These are phyloP conservation scores for Pilasporangium apinafurcum DNA, from an alignment of 352 stramenopile species.

Conservation along the genomic window DNA sequence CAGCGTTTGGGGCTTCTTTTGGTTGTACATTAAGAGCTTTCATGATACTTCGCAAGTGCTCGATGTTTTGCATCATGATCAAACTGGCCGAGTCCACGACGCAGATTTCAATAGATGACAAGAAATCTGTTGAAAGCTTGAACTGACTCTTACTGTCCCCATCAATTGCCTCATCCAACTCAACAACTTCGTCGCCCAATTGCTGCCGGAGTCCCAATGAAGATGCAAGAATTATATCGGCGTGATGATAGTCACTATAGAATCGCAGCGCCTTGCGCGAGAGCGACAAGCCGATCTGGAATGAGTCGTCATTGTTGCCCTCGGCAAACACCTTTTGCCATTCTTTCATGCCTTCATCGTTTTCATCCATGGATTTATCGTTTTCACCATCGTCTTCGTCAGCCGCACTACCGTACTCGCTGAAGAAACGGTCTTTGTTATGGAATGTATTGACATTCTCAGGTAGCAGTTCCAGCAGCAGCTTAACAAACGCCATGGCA, in stretches of 20 bases:
- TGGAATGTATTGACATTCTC: slow-evolving; percentile 48
- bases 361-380: slow-evolving; percentile 4
- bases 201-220: slow-evolving; percentile 63
- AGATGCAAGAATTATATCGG: slow-evolving; percentile 71
- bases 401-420: slow-evolving; percentile 38
- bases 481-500: slow-evolving; percentile 53
- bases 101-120: slow-evolving; percentile 77
- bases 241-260: slow-evolving; percentile 74
- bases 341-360: slow-evolving; percentile 38
- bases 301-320: slow-evolving; percentile 80
- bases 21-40: slow-evolving; percentile 56
- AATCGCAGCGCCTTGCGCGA: slow-evolving; percentile 62
- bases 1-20: slow-evolving; percentile 60
- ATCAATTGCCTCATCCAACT: slow-evolving; percentile 30
- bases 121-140: slow-evolving; percentile 59
- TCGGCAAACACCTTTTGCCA: slow-evolving; percentile 69
- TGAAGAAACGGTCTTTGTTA: slow-evolving; percentile 73
- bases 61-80: slow-evolving; percentile 78
- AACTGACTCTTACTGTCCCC: slow-evolving; percentile 10
- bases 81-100: slow-evolving; percentile 76
- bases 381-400: slow-evolving; percentile 11
- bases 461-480: slow-evolving; percentile 59
- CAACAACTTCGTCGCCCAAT: slow-evolving; percentile 58
- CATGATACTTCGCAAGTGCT: slow-evolving; percentile 62
- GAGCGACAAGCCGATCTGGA: slow-evolving; percentile 69